phyloP scores from a whole-genome alignment of 805 yeast genomes.

The Candida koratica region DNA sequence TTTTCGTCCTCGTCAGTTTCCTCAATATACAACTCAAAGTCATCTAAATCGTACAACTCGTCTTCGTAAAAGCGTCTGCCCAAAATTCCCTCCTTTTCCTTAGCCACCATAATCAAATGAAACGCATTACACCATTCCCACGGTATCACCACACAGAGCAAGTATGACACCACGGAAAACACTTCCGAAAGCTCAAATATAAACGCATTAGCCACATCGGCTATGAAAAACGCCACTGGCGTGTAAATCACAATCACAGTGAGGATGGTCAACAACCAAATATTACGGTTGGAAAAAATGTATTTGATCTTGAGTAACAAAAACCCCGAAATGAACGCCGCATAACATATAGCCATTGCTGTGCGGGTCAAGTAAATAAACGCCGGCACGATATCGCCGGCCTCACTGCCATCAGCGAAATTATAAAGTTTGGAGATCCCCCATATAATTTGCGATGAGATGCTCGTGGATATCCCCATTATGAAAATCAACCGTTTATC shows the following conservation, averaged over 20 bases:
- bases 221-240: conserved; percentile 67
- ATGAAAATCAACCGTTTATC: conserved; percentile 63
- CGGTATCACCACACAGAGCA: conserved; percentile 66
- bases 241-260: conserved; percentile 53
- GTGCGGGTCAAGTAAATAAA: conserved; percentile 71
- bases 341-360: conserved; percentile 64
- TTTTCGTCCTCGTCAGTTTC: conserved; percentile 19
- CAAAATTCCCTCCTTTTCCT: conserved; percentile 66
- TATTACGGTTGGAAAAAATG: conserved; percentile 43
- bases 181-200: conserved; percentile 69
- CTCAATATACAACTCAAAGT: conserved; percentile 38
- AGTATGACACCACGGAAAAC: conserved; percentile 68
- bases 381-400: conserved; percentile 61
- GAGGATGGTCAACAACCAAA: conserved; percentile 54
- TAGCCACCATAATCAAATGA: conserved; percentile 49
- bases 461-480: conserved; percentile 52
- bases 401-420: conserved; percentile 36
- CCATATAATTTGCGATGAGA: conserved; percentile 63
- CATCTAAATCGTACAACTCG: conserved; percentile 44
- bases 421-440: conserved; percentile 54
- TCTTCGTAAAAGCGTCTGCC: conserved; percentile 77
- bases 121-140: conserved; percentile 85
- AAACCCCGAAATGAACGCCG: conserved; percentile 57
- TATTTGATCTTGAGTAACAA: conserved; percentile 49
- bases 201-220: conserved; percentile 75